phyloP scores from a whole-genome alignment of 345 rosid genomes.

The Lepidium africanum region DNA sequence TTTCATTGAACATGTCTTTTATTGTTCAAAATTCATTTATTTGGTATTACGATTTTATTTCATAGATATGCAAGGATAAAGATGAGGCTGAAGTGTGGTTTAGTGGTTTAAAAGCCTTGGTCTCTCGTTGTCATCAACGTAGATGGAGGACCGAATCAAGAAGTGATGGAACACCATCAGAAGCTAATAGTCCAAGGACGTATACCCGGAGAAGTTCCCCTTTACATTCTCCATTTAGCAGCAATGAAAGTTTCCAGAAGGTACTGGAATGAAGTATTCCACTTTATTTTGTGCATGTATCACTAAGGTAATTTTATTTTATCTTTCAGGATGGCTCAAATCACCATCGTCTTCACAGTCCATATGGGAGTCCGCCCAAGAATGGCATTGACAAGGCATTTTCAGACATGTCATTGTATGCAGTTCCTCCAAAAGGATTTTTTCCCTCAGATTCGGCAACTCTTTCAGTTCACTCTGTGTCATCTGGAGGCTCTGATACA shows the following conservation, averaged over 20 bases:
- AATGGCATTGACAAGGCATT: conserved; percentile 78
- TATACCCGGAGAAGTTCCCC: conserved; percentile 94
- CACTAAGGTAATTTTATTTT: background rate
- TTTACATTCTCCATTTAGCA: conserved; percentile 58
- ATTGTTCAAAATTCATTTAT: background rate
- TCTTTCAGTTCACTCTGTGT: conserved; percentile 79
- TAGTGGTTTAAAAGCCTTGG: conserved; percentile 46
- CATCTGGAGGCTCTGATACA: conserved; percentile 90
- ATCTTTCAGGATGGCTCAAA: conserved; percentile 61
- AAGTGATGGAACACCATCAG: conserved; percentile 49
- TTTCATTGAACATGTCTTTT: background rate
- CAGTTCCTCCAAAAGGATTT: conserved; percentile 79
- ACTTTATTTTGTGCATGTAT: background rate
- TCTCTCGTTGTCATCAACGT: conserved; percentile 33
- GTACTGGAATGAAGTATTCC: conserved; percentile 32
- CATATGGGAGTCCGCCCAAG: conserved; percentile 91
- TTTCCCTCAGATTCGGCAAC: conserved; percentile 73
- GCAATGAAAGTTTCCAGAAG: conserved; percentile 86
- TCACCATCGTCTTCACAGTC: conserved; percentile 73
- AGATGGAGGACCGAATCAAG: conserved; percentile 38
- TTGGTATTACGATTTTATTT: background rate
- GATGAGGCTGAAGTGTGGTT: conserved; percentile 75
- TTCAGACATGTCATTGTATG: conserved; percentile 73
- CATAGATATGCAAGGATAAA: conserved; percentile 63
- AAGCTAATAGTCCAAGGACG: conserved; percentile 77